Base-by-base conservation (phyloP, 108 stramenopile genomes). In the Cyclostephanos invisitatus region DNA sequence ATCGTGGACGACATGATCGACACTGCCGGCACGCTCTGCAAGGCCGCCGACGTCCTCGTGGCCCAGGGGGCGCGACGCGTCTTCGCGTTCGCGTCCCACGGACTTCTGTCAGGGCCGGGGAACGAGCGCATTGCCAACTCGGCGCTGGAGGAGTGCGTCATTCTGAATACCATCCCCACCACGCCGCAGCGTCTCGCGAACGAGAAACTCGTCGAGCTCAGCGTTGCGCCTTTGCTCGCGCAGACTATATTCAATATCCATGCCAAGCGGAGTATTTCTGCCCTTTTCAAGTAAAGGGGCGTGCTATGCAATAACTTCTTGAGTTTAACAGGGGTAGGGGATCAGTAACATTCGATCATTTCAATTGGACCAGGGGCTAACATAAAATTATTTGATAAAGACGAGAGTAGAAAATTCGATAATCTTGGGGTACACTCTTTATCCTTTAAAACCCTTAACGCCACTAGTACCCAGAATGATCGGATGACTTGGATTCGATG, bases 1-100 rank as follows among this genome's bases (percentile, higher is more conserved):
- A 94, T 99, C 64, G 99, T 99, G 15, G 99, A 99, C 78, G 99
- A 99, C 78, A 99, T 99, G 95, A 98, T 99, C 75, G 98, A 99
- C 85, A 99, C 99, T 21, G 98, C 97, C 32, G 98, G 99, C 40
- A 99, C 99, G 3, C 86, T 99, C 25, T 98, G 98, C 85, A 98
- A 97, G 85, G 99, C 99, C 35, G 98, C 98, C 14, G 96, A 97
- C 77, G 95, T 97, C 44, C 84, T 99, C 50, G 83, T 87, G 54
- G 91, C 83, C 36, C 90, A 94, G 64, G 99, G 99, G 22, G 98
- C 99, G 14, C 84, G 94, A 35, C 89, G 98, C 29, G 99, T 99
- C 58, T 99, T 97, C 81, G 97, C 98, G 28, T 99, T 99, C 78
- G 98, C 98, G n/a, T 95, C 96, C 48, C 99, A 99, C 81, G 98